phyloP scores from a whole-genome alignment of 768 basidiomycete genomes.

The Auricularia sp. region DNA sequence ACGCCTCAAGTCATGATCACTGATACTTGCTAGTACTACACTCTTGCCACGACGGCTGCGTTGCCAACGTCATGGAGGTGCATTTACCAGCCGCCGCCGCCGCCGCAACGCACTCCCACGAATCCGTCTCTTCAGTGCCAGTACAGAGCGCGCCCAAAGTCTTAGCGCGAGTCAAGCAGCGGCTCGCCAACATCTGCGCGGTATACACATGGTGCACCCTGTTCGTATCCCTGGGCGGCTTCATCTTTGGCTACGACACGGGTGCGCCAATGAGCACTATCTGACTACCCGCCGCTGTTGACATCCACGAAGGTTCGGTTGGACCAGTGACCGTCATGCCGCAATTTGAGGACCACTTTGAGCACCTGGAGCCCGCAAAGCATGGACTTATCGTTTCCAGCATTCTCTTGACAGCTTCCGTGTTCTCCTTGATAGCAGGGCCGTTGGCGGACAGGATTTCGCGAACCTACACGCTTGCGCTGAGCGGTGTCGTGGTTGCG shows the following conservation, averaged over 20 bases:
- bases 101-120: too few relatives aligned
- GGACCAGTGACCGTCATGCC: constrained; percentile 40
- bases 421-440: constrained; percentile 32
- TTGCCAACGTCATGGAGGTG: too few relatives aligned
- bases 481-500: constrained; percentile 34
- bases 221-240: constrained; percentile 24
- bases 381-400: constrained; percentile 36
- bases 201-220: constrained; percentile 22
- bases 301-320: constrained; percentile 17
- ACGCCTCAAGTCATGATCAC: too few relatives aligned
- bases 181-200: neutral
- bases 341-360: constrained; percentile 32
- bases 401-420: constrained; percentile 33
- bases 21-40: too few relatives aligned
- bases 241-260: constrained; percentile 28
- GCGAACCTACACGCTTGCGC: constrained; percentile 35
- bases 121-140: too few relatives aligned
- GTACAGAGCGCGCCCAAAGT: too few relatives aligned
- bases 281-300: neutral
- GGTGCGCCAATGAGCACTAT: constrained; percentile 11
- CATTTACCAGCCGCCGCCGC: too few relatives aligned
- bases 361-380: constrained; percentile 25
- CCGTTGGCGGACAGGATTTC: constrained; percentile 37
- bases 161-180: too few relatives aligned
- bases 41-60: too few relatives aligned